Percentiles rank a stretch among this genome's conserved stretches.
Evolutionary conservation across 345 rosid genomes (phyloP).

Genomic region (Brassica carinata): DNA sequence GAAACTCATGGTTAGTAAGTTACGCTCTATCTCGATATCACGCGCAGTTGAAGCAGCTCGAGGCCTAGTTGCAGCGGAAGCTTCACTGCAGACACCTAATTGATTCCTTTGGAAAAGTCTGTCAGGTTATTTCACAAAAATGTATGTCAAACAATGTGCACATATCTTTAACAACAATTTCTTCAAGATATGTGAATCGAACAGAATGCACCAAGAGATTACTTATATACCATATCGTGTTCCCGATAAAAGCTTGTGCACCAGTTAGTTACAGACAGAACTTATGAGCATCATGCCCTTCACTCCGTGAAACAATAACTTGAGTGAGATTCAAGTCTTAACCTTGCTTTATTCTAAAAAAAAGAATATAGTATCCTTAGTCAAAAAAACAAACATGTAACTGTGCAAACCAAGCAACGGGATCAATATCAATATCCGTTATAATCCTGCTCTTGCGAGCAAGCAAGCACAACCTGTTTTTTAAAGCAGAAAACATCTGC

Average conservation of each 20-base stretch:
- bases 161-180: background rate
- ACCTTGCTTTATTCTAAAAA: background rate
- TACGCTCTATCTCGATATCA: conserved; percentile 82
- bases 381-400: conserved; percentile 55
- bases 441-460: conserved; percentile 67
- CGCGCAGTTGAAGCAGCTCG: conserved; percentile 62
- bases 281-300: conserved; percentile 83
- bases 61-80: conserved; percentile 90
- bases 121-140: conserved; percentile 83
- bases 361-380: background rate
- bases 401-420: conserved; percentile 58
- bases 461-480: conserved; percentile 79
- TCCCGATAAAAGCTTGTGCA: conserved; percentile 94
- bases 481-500: conserved; percentile 5
- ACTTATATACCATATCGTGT: conserved; percentile 59
- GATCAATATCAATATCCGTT: conserved; percentile 46
- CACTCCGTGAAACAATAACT: conserved; percentile 47
- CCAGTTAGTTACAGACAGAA: conserved; percentile 91
- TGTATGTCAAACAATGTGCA: conserved; percentile 28
- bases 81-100: conserved; percentile 76
- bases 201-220: background rate
- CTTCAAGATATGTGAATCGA: background rate
- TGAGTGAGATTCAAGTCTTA: background rate
- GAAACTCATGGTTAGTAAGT: conserved; percentile 63
- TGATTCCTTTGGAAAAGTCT: conserved; percentile 82